phyloP scores from a whole-genome alignment of 2,329 filamentous ascomycete genomes.

The Harringtonia lauricola region DNA sequence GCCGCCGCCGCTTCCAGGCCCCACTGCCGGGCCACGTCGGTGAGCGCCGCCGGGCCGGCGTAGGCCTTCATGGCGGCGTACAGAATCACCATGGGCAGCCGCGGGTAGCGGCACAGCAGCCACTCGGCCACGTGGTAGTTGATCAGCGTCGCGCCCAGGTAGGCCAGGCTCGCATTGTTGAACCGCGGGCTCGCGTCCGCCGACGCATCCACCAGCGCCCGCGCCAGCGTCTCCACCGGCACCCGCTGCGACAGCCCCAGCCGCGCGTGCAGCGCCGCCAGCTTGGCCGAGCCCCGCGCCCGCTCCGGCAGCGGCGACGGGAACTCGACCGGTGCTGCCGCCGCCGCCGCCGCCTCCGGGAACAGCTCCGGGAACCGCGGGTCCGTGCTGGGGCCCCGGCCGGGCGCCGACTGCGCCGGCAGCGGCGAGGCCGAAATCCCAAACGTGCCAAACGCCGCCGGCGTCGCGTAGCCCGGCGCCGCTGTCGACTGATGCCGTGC shows the following conservation, averaged over 20 bases:
- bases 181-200: conserved; percentile 70
- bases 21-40: conserved; percentile 72
- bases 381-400: conserved; percentile 3
- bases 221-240: conserved; percentile 75
- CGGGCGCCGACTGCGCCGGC: background rate
- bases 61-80: conserved; percentile 82
- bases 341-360: conserved; percentile 18
- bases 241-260: conserved; percentile 72
- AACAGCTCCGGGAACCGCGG: conserved; percentile 13
- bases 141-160: conserved; percentile 72
- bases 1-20: conserved; percentile 80
- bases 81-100: conserved; percentile 78
- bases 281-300: conserved; percentile 69
- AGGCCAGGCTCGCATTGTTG: conserved; percentile 80
- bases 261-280: conserved; percentile 84
- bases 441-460: background rate
- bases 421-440: background rate
- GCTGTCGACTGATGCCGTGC: conserved; percentile 3
- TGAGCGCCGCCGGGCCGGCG: conserved; percentile 62
- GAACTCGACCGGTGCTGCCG: too few species aligned
- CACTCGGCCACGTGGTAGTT: conserved; percentile 84
- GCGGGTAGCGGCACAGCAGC: conserved; percentile 80
- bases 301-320: conserved; percentile 62
- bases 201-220: conserved; percentile 74
- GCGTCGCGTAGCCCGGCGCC: background rate